Conservation (phyloP, 2,329 filamentous ascomycete genomes). For the Incumbomyces lentus region DNA sequence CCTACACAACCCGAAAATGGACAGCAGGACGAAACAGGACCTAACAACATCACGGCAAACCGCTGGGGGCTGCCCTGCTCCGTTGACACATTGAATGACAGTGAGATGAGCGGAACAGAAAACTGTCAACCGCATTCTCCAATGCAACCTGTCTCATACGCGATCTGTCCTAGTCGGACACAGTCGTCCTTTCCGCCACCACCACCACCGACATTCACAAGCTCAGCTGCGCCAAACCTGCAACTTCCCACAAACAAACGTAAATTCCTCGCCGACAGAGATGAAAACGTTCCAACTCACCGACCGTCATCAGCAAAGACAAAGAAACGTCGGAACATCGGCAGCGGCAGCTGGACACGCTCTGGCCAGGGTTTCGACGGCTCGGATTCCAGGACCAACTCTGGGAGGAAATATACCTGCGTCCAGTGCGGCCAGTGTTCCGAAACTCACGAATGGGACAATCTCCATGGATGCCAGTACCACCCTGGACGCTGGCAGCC, state of each 20-base stretch:
- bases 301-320: background rate
- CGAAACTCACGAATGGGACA: background rate
- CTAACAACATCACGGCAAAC: too few species aligned
- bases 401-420: background rate
- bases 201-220: background rate
- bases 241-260: background rate
- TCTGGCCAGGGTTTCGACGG: too few species aligned
- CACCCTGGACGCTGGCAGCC: background rate
- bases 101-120: slow-evolving; percentile 4
- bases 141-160: background rate
- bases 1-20: too few species aligned
- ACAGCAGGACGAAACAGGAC: background rate
- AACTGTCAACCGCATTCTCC: background rate
- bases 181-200: background rate
- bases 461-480: background rate
- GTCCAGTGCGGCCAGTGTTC: background rate
- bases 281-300: background rate
- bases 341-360: background rate
- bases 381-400: too few species aligned
- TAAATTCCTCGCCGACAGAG: background rate
- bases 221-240: background rate
- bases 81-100: background rate
- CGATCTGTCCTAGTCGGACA: too few species aligned
- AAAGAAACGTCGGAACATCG: background rate
- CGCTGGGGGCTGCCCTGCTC: background rate